Conservation (phyloP, 768 basidiomycete genomes). For the Rhodotorula sphaerocarpa region DNA sequence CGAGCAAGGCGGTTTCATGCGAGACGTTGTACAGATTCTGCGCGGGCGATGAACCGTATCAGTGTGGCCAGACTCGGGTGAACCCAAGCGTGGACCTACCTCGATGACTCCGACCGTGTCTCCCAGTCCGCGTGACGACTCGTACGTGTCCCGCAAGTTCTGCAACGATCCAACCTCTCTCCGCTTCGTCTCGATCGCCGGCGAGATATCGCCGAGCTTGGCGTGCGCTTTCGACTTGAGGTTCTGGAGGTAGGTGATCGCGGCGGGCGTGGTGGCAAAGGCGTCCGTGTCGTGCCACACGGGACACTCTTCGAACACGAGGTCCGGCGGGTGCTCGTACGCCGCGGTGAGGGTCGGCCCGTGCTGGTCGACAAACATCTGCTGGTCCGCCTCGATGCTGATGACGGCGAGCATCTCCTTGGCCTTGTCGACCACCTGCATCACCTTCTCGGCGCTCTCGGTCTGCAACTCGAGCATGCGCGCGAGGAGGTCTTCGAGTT, state of each 20-base stretch:
- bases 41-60: not conserved
- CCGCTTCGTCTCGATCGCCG: slow-evolving; percentile 21
- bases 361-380: slow-evolving; percentile 2
- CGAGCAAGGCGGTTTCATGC: slow-evolving; percentile 14
- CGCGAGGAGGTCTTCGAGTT: slow-evolving; percentile 12
- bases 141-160: slow-evolving; percentile 22
- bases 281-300: slow-evolving; percentile 36
- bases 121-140: slow-evolving; percentile 4
- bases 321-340: slow-evolving; percentile 27
- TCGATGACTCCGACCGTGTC: slow-evolving; percentile 27
- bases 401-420: slow-evolving; percentile 5
- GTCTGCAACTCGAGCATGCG: slow-evolving; percentile 3
- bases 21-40: slow-evolving; percentile 27
- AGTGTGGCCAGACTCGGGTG: too few species aligned
- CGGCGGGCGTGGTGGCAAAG: slow-evolving; percentile 5
- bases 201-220: slow-evolving; percentile 1
- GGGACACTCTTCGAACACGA: slow-evolving; percentile 23
- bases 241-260: slow-evolving; percentile 27
- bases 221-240: slow-evolving; percentile 9
- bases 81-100: slow-evolving; percentile 14
- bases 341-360: not conserved
- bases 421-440: not conserved
- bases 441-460: not conserved
- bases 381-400: slow-evolving; percentile 22
- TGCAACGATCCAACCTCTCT: slow-evolving; percentile 7